Base-by-base conservation (phyloP, 495 filamentous ascomycete genomes). In the Ramalina peruviana region DNA sequence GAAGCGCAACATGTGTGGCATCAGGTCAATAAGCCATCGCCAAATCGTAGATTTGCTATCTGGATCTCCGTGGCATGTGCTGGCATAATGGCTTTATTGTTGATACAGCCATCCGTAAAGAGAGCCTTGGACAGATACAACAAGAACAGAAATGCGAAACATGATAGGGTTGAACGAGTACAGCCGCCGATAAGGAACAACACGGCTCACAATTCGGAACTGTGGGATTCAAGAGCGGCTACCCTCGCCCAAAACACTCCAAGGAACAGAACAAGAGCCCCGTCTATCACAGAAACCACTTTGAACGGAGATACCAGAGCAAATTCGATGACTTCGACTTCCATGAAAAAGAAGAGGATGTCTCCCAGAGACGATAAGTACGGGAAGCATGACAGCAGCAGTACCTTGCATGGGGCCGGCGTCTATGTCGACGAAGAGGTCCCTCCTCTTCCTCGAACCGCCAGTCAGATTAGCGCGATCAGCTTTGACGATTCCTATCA, bases 1-100 rank as follows among this genome's bases (percentile, higher is more conserved):
- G 40, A 56, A 21, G 52, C 65, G 30, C 54, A 55, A 25, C 16
- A 49, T 30, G 40, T 51, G 23, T 65, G 60, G 63, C 51, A 59
- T 37, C 58, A 61, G 41, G 23, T 19, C 6, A 26, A 49, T 26
- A 45, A 46, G 1, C 51, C 55, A 17, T 51, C 44, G 4, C 40
- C 40, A 10, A 11, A n/a, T 19, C 17, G 40, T 19, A 9, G 6
- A 19, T 19, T 42, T 42, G 40, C 40, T 12, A n/a, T 42, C 40
- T 42, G 40, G 40, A 19, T 42, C 6, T 9, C 40, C 40, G 40
- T 42, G 40, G 15, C 40, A 10, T 42, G 40, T 23, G 21, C 21
- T 42, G 40, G 40, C 21, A 19, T 42, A 23, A 42, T 9, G 21
- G 15, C 12, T 1, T 42, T 42, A 6, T 23, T 42, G 40, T 23